These are phyloP conservation scores for Zygotorulaspora chibaensis DNA, from an alignment of 805 yeast genomes.

Conservation along the genomic window DNA sequence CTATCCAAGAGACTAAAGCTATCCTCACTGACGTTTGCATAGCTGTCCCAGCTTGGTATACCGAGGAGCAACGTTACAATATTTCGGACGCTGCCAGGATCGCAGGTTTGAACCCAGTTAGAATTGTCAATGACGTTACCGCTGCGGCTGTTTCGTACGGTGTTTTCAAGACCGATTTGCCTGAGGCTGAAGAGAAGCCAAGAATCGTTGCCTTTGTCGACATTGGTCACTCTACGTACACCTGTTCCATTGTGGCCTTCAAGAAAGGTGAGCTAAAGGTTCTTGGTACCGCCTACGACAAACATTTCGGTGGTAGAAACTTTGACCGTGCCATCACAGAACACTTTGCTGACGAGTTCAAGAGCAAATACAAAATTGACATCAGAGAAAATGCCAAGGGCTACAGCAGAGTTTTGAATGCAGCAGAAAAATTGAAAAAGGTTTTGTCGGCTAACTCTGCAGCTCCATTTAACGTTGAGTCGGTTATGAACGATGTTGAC, in stretches of 20 bases:
- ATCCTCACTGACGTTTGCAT: slow-evolving; percentile 82
- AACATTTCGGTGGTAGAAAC: slow-evolving; percentile 98
- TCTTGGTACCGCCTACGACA: slow-evolving; percentile 87
- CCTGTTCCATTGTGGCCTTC: slow-evolving; percentile 83
- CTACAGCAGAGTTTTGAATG: slow-evolving; percentile 83
- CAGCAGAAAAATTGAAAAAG: slow-evolving; percentile 92
- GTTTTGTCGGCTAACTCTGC: slow-evolving; percentile 91
- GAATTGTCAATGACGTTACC: slow-evolving; percentile 94
- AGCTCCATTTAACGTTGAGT: slow-evolving; percentile 94
- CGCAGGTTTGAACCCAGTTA: slow-evolving; percentile 97
- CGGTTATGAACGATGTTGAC: slow-evolving; percentile 95
- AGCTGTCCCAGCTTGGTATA: slow-evolving; percentile 96
- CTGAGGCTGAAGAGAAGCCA: slow-evolving; percentile 75
- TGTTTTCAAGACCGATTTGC: slow-evolving; percentile 94
- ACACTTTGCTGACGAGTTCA: slow-evolving; percentile 91
- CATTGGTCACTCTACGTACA: slow-evolving; percentile 94
- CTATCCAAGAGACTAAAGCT: slow-evolving; percentile 72
- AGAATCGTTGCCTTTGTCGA: slow-evolving; percentile 90
- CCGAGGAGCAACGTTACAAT: slow-evolving; percentile 95
- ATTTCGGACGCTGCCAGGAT: slow-evolving; percentile 90
- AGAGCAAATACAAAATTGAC: slow-evolving; percentile 88
- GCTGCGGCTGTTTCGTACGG: slow-evolving; percentile 99
- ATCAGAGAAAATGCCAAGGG: slow-evolving; percentile 91
- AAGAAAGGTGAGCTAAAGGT: slow-evolving; percentile 95
- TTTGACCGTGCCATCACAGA: slow-evolving; percentile 91